Evolutionary conservation across 2,329 filamentous ascomycete species (phyloP).

Genomic region (Verticillium dahliae): DNA sequence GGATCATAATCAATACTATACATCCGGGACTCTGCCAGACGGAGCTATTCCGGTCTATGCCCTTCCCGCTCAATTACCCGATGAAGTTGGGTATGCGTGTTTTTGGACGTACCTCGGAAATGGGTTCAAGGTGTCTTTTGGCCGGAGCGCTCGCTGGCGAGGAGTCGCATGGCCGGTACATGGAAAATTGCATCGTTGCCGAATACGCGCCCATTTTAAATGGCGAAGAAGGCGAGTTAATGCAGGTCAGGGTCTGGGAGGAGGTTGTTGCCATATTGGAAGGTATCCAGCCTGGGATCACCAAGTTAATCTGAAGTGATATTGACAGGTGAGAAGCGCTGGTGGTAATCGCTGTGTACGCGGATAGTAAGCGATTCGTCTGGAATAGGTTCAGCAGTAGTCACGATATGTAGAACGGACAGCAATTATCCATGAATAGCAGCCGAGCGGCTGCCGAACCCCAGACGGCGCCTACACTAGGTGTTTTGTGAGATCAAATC

Average conservation of each 20-base stretch:
- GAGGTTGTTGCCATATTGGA: slow-evolving; percentile 37
- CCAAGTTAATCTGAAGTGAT: slow-evolving; percentile 20
- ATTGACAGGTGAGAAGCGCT: no score
- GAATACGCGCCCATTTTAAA: slow-evolving; percentile 16
- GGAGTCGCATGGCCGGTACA: slow-evolving; percentile 29
- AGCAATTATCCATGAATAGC: no score
- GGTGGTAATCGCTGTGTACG: no score
- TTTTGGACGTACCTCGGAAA: slow-evolving; percentile 27
- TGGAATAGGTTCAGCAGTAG: no score
- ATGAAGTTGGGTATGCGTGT: slow-evolving; percentile 10
- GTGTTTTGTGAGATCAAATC: no score
- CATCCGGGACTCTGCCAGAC: slow-evolving; percentile 35
- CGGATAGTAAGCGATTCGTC: no score
- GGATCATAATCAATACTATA: slow-evolving; percentile 29
- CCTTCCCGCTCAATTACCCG: slow-evolving; percentile 19
- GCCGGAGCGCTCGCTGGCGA: slow-evolving; percentile 27
- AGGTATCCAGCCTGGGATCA: slow-evolving; percentile 30
- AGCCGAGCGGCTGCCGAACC: no score
- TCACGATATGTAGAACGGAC: no score
- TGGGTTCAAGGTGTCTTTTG: slow-evolving; percentile 32
- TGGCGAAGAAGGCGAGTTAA: slow-evolving; percentile 26
- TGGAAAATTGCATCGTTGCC: slow-evolving; percentile 24
- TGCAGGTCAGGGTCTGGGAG: slow-evolving; percentile 29
- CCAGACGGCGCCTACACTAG: no score
- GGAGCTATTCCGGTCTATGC: slow-evolving; percentile 25